Evolutionary conservation across 2,329 filamentous ascomycete genomes (phyloP), one percentile per base, ranked within the genome.

Genomic region (Aphanocladium album): DNA sequence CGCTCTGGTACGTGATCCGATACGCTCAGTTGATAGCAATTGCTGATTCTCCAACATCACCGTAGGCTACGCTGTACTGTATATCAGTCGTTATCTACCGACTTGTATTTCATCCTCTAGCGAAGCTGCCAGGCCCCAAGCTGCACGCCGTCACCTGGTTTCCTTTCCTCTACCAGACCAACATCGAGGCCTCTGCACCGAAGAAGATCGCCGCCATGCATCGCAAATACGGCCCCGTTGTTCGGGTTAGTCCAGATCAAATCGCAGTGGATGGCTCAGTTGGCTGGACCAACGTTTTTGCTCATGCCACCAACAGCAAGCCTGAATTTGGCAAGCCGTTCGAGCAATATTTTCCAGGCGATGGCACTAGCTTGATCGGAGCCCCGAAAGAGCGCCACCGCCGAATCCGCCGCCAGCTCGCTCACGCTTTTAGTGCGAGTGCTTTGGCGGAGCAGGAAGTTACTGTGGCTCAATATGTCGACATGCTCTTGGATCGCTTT

Each of bases 201-300:
- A 73, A 49, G 70, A 50, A 56, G 1, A 62, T 63, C n/a, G 25
- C 27, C 8, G 25, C 53, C 2, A 51, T 68, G 19, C 69, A 72
- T 41, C 64, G 60, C n/a, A 67, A 65, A 43, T 72, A 72, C 45
- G 70, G 69, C 14, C 64, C 69, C 17, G 69, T 79, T 1, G 71
- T 81, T 12, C 74, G 79, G 1, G 69, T 77, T 19, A 72, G 70
- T 0, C 78, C 79, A 0, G 72, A 74, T 23, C 69, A 73, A 21
- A 68, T 81, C 1, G 71, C 73, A 2, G 71, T 77, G 46, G 68
- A 69, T 17, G 68, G 68, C 25, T 62, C 62, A 12, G 60, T 69
- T 5, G 68, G 57, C 0, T 82, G 77, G 73, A 64, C 64, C 5
- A 67, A 73, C 41, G 69, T 74, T 2, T 73, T 68, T 61, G 67